A percentile compares a stretch with the other conserved stretches of the same genome.
These are phyloP conservation scores for Mycena amicta DNA, from an alignment of 768 basidiomycete species.

Conservation along the genomic window DNA sequence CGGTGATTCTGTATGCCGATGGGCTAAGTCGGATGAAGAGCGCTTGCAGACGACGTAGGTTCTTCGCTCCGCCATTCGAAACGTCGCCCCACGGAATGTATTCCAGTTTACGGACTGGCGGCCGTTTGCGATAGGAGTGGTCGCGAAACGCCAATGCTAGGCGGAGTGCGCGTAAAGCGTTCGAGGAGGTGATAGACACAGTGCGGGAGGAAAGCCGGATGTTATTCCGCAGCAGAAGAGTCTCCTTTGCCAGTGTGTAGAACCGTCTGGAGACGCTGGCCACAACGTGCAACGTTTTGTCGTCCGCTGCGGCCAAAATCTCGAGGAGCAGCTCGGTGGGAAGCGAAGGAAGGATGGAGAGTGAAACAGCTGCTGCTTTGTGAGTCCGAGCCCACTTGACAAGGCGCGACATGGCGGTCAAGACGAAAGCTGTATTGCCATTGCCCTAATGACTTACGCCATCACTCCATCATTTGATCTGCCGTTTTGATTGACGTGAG, in stretches of 20 bases:
- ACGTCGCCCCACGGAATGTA: not conserved
- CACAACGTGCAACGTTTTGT: constrained; percentile 11
- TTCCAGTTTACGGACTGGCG: not conserved
- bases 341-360: not conserved
- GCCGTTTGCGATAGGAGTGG: not conserved
- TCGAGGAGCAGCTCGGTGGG: constrained; percentile 14
- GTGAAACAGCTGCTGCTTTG: not conserved
- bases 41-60: constrained; percentile 8
- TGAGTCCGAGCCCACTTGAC: not conserved
- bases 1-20: not conserved
- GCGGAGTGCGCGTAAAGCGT: constrained; percentile 12
- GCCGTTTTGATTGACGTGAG: no score
- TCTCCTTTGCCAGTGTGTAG: constrained; percentile 4
- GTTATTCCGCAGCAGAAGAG: constrained; percentile 3
- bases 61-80: not conserved
- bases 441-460: no score
- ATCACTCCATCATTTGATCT: no score
- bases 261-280: constrained; percentile 7
- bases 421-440: not conserved
- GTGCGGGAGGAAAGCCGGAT: not conserved
- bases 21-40: not conserved
- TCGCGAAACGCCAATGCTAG: constrained; percentile 3
- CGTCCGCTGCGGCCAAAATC: constrained; percentile 5
- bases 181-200: constrained; percentile 4
- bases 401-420: not conserved